Conservation (phyloP, 306 rosid species). For the Citrullus mucosospermus region DNA sequence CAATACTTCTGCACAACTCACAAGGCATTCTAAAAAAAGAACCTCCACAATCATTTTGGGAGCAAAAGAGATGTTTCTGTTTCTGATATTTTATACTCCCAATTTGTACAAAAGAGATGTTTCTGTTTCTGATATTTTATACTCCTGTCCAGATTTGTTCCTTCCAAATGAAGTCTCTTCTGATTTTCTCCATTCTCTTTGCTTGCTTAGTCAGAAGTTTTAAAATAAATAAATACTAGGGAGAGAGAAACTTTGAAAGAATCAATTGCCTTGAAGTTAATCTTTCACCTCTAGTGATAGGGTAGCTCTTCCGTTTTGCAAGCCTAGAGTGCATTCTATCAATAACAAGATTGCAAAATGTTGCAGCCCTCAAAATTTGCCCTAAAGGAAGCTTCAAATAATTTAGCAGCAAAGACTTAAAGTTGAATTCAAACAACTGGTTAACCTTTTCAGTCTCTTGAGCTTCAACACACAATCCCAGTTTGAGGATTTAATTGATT, state of each 20-base stretch:
- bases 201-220: not conserved
- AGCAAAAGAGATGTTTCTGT: no score
- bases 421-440: not conserved
- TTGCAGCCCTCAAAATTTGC: not conserved
- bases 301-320: not conserved
- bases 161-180: not conserved
- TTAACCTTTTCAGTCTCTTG: not conserved
- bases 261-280: not conserved
- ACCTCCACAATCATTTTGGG: no score
- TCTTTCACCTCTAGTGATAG: not conserved
- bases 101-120: no score
- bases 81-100: no score
- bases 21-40: no score
- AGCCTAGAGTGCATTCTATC: not conserved
- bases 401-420: not conserved
- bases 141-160: no score
- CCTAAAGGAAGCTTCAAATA: not conserved
- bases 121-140: no score
- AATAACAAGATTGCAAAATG: not conserved
- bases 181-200: not conserved
- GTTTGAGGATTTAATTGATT: not conserved
- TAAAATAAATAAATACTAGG: not conserved
- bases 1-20: no score
- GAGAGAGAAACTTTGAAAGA: not conserved
- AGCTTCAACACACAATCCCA: not conserved